phyloP scores from a whole-genome alignment of 768 basidiomycete genomes.

The Boletus insuetus region DNA sequence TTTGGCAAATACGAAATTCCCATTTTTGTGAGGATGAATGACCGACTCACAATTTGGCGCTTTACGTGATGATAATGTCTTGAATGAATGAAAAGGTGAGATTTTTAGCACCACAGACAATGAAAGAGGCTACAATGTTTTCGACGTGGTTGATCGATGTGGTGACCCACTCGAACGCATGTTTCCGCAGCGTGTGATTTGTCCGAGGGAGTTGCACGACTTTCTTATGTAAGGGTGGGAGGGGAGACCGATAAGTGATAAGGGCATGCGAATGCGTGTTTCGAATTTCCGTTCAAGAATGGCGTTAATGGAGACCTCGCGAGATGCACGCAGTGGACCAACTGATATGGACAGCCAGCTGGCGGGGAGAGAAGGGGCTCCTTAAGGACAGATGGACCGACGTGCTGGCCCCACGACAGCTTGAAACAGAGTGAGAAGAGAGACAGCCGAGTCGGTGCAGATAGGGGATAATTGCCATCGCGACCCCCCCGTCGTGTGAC shows the following conservation, averaged over 20 bases:
- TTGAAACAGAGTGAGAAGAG: background rate
- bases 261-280: background rate
- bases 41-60: no score
- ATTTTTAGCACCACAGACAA: no score
- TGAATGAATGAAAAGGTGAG: no score
- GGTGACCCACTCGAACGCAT: no score
- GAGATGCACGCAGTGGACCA: background rate
- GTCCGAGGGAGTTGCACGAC: no score
- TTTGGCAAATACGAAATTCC: no score
- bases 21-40: no score
- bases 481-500: slow-evolving; percentile 21
- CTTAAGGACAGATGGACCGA: background rate
- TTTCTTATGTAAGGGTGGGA: no score
- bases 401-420: background rate
- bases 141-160: no score
- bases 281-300: background rate
- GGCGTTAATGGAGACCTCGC: background rate
- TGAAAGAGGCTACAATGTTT: no score
- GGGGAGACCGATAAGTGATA: slow-evolving; percentile 16
- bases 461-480: slow-evolving; percentile 10
- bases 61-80: no score
- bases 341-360: slow-evolving; percentile 5
- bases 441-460: slow-evolving; percentile 5
- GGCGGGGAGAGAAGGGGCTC: background rate
- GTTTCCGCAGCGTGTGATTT: no score